Evolutionary conservation across 2,329 filamentous ascomycete genomes (phyloP), one percentile per base, ranked within the genome.

Genomic region (Epicoccum nigrum): DNA sequence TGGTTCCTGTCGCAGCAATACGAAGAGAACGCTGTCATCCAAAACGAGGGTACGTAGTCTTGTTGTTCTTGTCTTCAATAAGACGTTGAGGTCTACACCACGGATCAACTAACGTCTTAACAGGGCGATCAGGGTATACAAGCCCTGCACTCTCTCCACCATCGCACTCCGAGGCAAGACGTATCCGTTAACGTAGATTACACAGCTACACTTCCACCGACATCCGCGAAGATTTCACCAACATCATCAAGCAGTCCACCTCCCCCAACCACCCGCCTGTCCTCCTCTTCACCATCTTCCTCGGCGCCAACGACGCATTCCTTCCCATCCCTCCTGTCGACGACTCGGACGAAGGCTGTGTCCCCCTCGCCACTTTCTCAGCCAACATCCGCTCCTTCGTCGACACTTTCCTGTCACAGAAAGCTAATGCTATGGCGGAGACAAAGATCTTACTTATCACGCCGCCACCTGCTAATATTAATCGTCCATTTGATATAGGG

Each of bases 241-340:
- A 56, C 8, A 62, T 72, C 16, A 63, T 70, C 13, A 11, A 34
- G 8, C 53, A 47, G 19, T 53, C 62, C 8, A 68, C 62, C 15
- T 19, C 49, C 1, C 58, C 60, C 1, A n/a, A 9, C 15, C 58
- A 63, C 1, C 39, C 63, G 3, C 55, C 52, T n/a, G 73, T 69
- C 5, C 63, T 75, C 19, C 64, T 76, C 45, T 62, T 76, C 54
- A 74, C 71, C 15, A 74, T 76, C 49, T 73, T 74, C 47, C 47
- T 76, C 7, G 73, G 74, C 30, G 73, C 71, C 20, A 75, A 76
- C 41, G 73, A 76, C 45, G 72, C 73, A 19, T 73, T 68, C 50
- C 49, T 73, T 21, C 23, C 9, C 23, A 9, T 7, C 23, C 23
- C 23, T n/a, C n/a, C n/a, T n/a, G n/a, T n/a, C n/a, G n/a, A n/a